These are phyloP conservation scores for Rhytidiadelphus loreus DNA, from an alignment of 225 moss, liverwort and hornwort genomes.

Conservation along the genomic window DNA sequence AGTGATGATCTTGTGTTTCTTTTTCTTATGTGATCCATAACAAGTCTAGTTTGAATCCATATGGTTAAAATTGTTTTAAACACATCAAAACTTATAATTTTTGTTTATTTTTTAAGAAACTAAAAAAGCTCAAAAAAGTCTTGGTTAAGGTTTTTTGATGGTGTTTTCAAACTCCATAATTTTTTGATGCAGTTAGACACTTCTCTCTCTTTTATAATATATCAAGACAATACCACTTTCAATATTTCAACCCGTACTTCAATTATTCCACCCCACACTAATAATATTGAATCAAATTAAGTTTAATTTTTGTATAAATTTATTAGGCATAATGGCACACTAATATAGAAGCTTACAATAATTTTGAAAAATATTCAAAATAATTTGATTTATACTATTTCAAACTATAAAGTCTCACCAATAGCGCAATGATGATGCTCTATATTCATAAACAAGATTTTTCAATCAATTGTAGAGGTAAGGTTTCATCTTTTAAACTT, in stretches of 20 bases:
- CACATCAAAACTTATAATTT: neutral
- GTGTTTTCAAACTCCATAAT: neutral
- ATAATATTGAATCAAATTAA: neutral
- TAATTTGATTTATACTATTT: neutral
- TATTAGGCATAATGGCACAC: too few relatives aligned
- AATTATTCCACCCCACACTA: neutral
- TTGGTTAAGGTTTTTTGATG: neutral
- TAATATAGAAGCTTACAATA: neutral
- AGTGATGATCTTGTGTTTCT: too few relatives aligned
- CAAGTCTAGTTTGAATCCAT: too few relatives aligned
- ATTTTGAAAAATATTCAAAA: neutral
- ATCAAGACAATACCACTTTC: neutral
- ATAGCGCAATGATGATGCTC: neutral
- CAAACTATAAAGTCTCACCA: neutral
- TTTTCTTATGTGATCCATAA: too few relatives aligned
- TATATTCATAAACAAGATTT: neutral
- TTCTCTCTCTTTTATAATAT: neutral
- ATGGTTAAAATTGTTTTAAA: too few relatives aligned
- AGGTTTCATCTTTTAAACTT: neutral
- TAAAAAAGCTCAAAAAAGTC: neutral
- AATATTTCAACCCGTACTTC: neutral
- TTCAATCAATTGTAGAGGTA: neutral
- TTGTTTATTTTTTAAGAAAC: neutral
- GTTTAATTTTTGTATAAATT: neutral
- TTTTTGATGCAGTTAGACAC: accelerated